Percentiles rank a stretch among this genome's conserved stretches.
Evolutionary conservation across 176 grass and related monocot species (phyloP).

Genomic region (Juncus effusus): DNA sequence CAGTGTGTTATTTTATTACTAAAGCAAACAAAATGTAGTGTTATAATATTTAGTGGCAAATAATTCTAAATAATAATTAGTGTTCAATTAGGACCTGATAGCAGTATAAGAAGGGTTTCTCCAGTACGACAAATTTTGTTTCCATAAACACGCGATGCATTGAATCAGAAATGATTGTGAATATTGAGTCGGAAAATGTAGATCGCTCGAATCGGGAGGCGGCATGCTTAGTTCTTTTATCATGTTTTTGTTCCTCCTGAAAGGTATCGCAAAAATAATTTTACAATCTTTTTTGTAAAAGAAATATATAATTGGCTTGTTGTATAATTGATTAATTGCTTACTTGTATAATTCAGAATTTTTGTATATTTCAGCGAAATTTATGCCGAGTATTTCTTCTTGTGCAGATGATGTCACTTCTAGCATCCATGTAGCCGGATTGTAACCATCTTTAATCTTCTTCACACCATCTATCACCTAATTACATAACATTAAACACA

Average conservation of each 20-base stretch:
- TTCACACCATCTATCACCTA: background rate
- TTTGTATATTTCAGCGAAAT: background rate
- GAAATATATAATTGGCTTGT: background rate
- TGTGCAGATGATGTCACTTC: background rate
- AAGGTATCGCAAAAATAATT: background rate
- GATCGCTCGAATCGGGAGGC: background rate
- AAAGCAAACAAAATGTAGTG: no score
- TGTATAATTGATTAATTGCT: background rate
- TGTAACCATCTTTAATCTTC: conserved; percentile 2
- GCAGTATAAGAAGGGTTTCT: conserved; percentile 14
- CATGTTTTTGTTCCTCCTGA: conserved; percentile 2
- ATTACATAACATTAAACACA: background rate
- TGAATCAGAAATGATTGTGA: background rate
- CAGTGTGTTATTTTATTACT: no score
- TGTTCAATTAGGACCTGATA: background rate
- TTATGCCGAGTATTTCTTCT: background rate
- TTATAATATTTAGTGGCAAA: no score
- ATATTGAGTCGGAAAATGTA: conserved; percentile 1
- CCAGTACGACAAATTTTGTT: conserved; percentile 3
- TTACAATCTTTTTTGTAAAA: no score
- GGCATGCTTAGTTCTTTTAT: conserved; percentile 13
- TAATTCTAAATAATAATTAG: no score
- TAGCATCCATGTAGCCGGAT: conserved; percentile 1
- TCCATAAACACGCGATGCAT: background rate
- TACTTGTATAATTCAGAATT: background rate